Conservation (phyloP, 106 monocot species). For the Xerophyta viscosa region DNA sequence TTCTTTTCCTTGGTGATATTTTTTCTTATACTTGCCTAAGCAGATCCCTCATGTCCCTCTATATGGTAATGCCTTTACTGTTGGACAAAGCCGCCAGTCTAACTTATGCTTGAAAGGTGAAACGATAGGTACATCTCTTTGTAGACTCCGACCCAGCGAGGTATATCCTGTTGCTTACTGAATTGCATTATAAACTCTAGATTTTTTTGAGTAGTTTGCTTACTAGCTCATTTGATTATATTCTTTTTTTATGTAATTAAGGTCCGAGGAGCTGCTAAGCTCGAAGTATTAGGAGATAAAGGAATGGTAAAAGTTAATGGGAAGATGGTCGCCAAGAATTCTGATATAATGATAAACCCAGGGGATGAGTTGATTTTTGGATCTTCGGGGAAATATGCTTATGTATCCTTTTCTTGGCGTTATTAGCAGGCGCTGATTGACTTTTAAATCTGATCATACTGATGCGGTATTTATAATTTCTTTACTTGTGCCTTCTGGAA, state of each 20-base stretch:
- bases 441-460: not conserved
- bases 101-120: conserved; percentile 52
- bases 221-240: not conserved
- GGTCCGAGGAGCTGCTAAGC: conserved; percentile 35
- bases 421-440: not conserved
- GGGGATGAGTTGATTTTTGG: conserved; percentile 94
- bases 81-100: conserved; percentile 54
- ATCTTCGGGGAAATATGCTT: conserved; percentile 77
- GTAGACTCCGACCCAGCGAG: conserved; percentile 58
- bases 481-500: not conserved
- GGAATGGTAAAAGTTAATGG: conserved; percentile 81
- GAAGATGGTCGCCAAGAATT: conserved; percentile 57
- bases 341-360: conserved; percentile 41
- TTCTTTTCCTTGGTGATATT: not conserved
- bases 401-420: conserved; percentile 98
- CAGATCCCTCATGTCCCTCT: conserved; percentile 70
- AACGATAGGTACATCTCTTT: conserved; percentile 38
- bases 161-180: conserved; percentile 22
- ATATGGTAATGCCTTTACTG: conserved; percentile 43
- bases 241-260: conserved; percentile 14
- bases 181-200: not conserved
- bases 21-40: conserved; percentile 1
- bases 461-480: not conserved
- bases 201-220: not conserved
- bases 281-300: conserved; percentile 47